These are phyloP conservation scores for Acanthamoeba royreba DNA, from an alignment of 208 protist genomes.

Conservation along the genomic window DNA sequence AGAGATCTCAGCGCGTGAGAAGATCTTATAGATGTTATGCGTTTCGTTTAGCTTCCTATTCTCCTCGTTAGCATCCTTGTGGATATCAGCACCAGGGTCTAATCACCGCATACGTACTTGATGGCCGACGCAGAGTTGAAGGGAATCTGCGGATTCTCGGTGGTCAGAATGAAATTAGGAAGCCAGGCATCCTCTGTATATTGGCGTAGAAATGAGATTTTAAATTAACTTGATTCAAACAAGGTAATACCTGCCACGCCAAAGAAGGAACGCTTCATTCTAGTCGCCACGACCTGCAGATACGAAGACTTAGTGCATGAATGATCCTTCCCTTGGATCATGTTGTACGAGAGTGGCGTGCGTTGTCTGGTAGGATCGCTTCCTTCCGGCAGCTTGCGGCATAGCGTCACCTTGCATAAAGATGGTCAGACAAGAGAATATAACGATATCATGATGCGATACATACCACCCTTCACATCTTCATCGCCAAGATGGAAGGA, in stretches of 20 bases:
- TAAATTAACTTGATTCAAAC: not conserved
- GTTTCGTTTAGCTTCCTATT: not conserved
- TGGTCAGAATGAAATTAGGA: not conserved
- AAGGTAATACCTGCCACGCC: not conserved
- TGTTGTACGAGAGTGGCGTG: not conserved
- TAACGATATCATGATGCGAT: not conserved
- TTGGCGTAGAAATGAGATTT: not conserved
- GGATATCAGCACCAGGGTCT: not conserved
- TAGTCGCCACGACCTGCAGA: not conserved
- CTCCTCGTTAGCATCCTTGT: too few species aligned
- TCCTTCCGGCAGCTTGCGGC: not conserved
- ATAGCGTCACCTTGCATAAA: not conserved
- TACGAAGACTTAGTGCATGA: not conserved
- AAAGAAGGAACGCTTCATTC: not conserved
- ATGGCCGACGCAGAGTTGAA: not conserved
- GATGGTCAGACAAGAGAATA: not conserved
- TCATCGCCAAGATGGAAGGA: not conserved
- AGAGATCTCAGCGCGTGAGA: not conserved
- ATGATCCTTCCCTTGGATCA: not conserved
- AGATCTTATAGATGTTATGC: conserved; percentile 2
- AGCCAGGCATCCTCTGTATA: not conserved
- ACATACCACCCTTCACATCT: not conserved
- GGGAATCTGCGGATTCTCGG: not conserved
- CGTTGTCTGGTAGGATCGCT: not conserved
- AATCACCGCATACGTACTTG: not conserved